Conservation (phyloP, 2,329 filamentous ascomycete genomes). For the Stemphylium beticola region DNA sequence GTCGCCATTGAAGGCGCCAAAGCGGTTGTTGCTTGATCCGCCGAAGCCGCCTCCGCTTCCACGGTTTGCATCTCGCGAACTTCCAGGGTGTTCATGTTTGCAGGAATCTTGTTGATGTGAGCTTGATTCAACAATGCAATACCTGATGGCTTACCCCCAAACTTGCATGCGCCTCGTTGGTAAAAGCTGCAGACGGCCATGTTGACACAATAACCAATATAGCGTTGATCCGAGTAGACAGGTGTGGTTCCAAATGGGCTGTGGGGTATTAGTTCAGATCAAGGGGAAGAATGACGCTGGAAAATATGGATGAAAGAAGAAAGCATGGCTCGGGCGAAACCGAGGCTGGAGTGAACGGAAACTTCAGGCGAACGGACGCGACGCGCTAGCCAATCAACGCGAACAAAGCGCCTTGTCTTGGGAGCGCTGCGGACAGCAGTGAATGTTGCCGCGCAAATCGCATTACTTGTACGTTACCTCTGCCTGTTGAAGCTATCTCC, state of each 20-base stretch:
- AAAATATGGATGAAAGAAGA: constrained; percentile 8
- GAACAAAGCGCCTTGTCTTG: constrained; percentile 10
- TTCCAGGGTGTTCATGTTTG: constrained; percentile 65
- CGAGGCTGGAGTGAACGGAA: constrained; percentile 17
- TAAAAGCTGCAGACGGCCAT: constrained; percentile 68
- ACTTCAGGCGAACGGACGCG: constrained; percentile 25
- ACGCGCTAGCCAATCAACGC: constrained; percentile 28
- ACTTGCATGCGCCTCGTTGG: constrained; percentile 68
- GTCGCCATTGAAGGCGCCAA: constrained; percentile 57
- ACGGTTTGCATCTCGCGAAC: constrained; percentile 34
- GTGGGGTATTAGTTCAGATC: constrained; percentile 16
- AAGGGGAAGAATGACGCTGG: constrained; percentile 10
- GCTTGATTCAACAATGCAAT: background rate
- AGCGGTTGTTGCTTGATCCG: constrained; percentile 54
- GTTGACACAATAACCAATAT: constrained; percentile 1
- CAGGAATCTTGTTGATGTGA: constrained; percentile 58
- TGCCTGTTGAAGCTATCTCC: constrained; percentile 16
- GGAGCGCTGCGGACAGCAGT: constrained; percentile 7
- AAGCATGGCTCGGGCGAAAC: constrained; percentile 7
- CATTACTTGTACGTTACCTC: constrained; percentile 26
- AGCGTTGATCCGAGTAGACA: background rate
- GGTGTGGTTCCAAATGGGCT: constrained; percentile 18
- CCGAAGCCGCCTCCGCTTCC: constrained; percentile 31
- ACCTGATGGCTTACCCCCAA: constrained; percentile 60
- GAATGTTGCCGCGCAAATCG: constrained; percentile 9